phyloP scores from a whole-genome alignment of 2,329 filamentous ascomycete genomes.

The Beauveria brongniartii region DNA sequence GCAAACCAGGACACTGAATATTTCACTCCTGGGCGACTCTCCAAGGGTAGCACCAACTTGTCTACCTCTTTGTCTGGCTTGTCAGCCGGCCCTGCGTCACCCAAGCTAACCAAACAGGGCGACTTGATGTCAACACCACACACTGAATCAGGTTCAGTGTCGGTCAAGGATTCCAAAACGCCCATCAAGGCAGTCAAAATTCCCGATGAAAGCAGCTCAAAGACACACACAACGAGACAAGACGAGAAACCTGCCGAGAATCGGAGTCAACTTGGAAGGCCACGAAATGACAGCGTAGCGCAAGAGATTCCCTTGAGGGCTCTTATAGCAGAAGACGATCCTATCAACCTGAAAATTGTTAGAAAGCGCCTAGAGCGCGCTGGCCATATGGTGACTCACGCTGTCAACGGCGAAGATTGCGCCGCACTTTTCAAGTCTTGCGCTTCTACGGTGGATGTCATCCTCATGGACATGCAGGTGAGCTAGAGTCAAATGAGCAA shows the following conservation, averaged over 20 bases:
- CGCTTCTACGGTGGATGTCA: slow-evolving; percentile 59
- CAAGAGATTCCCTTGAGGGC: slow-evolving; percentile 36
- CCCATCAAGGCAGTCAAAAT: slow-evolving; percentile 40
- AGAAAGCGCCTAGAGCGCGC: slow-evolving; percentile 71
- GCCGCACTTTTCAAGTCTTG: slow-evolving; percentile 60
- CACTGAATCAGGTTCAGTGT: neutral
- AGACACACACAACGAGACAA: slow-evolving; percentile 15
- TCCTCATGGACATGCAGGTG: slow-evolving; percentile 92
- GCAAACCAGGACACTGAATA: slow-evolving; percentile 29
- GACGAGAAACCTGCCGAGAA: neutral
- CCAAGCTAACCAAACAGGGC: neutral
- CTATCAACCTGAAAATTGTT: slow-evolving; percentile 76
- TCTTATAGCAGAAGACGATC: slow-evolving; percentile 80
- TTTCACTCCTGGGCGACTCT: slow-evolving; percentile 14
- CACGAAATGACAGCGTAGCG: slow-evolving; percentile 5
- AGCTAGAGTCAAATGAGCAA: slow-evolving; percentile 20
- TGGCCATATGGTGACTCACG: slow-evolving; percentile 63
- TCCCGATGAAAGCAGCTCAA: slow-evolving; percentile 36
- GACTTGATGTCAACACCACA: neutral
- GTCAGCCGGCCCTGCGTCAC: neutral
- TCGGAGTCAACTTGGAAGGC: neutral
- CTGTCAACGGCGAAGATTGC: slow-evolving; percentile 80
- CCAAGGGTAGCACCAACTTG: slow-evolving; percentile 12
- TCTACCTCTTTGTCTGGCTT: slow-evolving; percentile 8
- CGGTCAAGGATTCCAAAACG: slow-evolving; percentile 35